A percentile compares a stretch with the other conserved stretches of the same genome.
Evolutionary conservation across 2,329 filamentous ascomycete genomes (phyloP).

Genomic region (Hypomyces perniciosus): DNA sequence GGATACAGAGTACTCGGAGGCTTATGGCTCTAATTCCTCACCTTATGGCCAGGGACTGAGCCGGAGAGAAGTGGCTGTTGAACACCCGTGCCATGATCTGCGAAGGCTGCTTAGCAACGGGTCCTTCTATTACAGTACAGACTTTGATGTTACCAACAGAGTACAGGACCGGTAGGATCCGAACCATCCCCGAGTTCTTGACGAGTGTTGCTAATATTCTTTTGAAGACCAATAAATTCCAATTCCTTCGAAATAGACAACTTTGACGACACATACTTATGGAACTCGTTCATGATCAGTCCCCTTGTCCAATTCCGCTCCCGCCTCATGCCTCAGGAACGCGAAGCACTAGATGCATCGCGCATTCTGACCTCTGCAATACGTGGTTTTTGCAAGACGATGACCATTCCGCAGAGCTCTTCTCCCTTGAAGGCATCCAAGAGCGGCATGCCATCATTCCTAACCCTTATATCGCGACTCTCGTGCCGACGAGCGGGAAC

Average conservation of each 20-base stretch:
- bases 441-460: slow-evolving; percentile 70
- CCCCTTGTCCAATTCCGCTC: slow-evolving; percentile 86
- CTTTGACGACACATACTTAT: slow-evolving; percentile 86
- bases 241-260: slow-evolving; percentile 85
- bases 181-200: not conserved
- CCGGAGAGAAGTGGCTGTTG: slow-evolving; percentile 62
- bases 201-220: slow-evolving; percentile 13
- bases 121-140: slow-evolving; percentile 97
- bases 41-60: slow-evolving; percentile 42
- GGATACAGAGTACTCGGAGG: slow-evolving; percentile 44
- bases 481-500: slow-evolving; percentile 90
- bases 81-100: slow-evolving; percentile 85
- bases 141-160: slow-evolving; percentile 92
- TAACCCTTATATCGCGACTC: slow-evolving; percentile 86
- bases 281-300: slow-evolving; percentile 98
- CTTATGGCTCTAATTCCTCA: slow-evolving; percentile 40
- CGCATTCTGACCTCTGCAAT: slow-evolving; percentile 90
- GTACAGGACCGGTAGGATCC: slow-evolving; percentile 69
- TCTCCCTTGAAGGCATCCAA: slow-evolving; percentile 61
- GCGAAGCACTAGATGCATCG: slow-evolving; percentile 74
- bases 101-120: slow-evolving; percentile 90
- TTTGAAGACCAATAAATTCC: slow-evolving; percentile 61
- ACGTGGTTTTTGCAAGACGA: slow-evolving; percentile 81
- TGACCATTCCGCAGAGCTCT: slow-evolving; percentile 72
- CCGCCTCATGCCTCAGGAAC: slow-evolving; percentile 68